phyloP scores from a whole-genome alignment of 306 rosid genomes.

The Dryas octopetala region DNA sequence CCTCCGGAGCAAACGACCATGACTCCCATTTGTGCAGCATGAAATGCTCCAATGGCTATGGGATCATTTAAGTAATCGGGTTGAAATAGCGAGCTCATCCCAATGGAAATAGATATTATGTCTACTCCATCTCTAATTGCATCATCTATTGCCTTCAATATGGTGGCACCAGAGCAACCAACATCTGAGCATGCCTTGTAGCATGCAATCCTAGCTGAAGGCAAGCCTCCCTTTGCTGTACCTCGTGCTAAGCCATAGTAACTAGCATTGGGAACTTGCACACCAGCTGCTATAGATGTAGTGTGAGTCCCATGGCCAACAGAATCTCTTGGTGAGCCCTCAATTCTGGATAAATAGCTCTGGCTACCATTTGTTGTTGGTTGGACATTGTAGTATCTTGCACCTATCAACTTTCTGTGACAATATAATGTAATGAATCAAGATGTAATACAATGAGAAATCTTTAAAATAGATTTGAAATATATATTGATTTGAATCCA shows the following conservation, averaged over 20 bases:
- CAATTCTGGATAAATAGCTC: constrained; percentile 30
- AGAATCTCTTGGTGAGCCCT: constrained; percentile 74
- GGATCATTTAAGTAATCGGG: constrained; percentile 71
- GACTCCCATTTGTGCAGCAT: constrained; percentile 80
- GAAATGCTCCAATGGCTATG: constrained; percentile 92
- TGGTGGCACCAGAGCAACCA: constrained; percentile 73
- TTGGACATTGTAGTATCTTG: constrained; percentile 64
- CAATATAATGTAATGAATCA: neutral
- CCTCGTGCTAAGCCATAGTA: constrained; percentile 80
- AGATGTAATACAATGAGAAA: neutral
- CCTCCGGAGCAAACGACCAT: constrained; percentile 91
- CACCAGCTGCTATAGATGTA: constrained; percentile 77
- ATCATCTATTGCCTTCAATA: constrained; percentile 84
- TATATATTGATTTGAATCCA: neutral
- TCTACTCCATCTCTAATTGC: constrained; percentile 91
- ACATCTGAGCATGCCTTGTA: constrained; percentile 79
- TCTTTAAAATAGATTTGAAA: neutral
- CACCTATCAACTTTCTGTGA: constrained; percentile 86
- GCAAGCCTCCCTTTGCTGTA: constrained; percentile 78
- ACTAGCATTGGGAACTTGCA: constrained; percentile 60
- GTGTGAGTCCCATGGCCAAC: constrained; percentile 91
- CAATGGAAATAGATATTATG: constrained; percentile 84
- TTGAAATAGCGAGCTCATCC: constrained; percentile 57
- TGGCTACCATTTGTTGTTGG: constrained; percentile 27
- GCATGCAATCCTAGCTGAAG: constrained; percentile 69